Evolutionary conservation across 768 basidiomycete genomes (phyloP), one percentile per base, ranked within the genome.

Genomic region (Galerina sulciceps): DNA sequence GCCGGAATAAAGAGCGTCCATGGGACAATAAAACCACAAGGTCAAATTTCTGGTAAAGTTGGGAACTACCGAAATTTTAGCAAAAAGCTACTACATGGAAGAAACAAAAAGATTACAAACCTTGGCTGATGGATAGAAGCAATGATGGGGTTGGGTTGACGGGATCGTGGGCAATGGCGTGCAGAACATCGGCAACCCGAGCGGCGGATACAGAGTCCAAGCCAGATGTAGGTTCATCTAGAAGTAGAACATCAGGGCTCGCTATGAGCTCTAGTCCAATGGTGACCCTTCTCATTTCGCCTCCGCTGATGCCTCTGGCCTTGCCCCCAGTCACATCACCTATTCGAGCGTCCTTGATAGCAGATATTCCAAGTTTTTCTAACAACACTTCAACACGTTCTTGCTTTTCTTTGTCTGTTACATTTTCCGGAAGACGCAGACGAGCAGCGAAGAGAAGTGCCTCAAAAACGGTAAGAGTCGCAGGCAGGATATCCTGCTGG

Each of bases 191-290:
- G n/a, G 93, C 83, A 31, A 96, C 85, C 48, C 90, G 85, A 15
- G 85, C 78, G 0, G 94, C 94, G 20, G 92, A 93, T 6, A 95
- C 91, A 0, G 93, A 94, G 70, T 97, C 95, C 59, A 97, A 78
- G 23, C 85, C 85, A 36, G 83, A 84, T 2, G 90, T 89, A 6
- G 95, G 95, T 67, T 97, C 95, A 66, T 97, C 95, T 34, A 94
- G 79, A 26, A 96, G 85, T 40, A 97, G 73, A 10, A 97, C 79
- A 67, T 94, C 92, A 0, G 95, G 95, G 40, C 83, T 81, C 0
- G 92, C 89, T 47, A 96, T 88, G 10, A 97, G 80, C 75, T 96
- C 95, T 37, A 95, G 74, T 5, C 94, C 95, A 59, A 97, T 96
- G 57, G 89, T 93, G 5, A 97, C 91, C 49, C 95, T 78, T 45